These are phyloP conservation scores for Passiflora organensis DNA, from an alignment of 345 rosid genomes.

Conservation along the genomic window DNA sequence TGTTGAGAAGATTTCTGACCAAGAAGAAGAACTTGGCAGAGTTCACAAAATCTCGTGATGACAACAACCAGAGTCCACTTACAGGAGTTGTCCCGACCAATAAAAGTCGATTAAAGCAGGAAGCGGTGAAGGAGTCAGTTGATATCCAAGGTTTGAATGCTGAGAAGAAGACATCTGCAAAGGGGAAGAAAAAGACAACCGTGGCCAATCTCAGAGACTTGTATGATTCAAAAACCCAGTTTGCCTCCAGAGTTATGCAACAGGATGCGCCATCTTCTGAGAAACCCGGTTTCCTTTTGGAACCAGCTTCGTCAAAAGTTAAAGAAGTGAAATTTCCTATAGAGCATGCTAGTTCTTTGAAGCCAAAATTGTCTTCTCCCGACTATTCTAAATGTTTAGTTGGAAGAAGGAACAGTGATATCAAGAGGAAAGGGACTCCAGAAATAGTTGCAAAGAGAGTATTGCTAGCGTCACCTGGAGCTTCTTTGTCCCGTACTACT, in stretches of 20 bases:
- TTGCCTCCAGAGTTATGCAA: constrained; percentile 5
- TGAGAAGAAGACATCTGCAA: constrained; percentile 2
- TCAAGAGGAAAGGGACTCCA: constrained; percentile 20
- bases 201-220: constrained; percentile 5
- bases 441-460: constrained; percentile 29
- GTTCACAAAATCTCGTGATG: constrained; percentile 15
- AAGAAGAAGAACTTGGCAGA: constrained; percentile 23
- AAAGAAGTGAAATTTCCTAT: constrained; percentile 26
- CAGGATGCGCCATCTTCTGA: constrained; percentile 27
- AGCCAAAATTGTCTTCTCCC: constrained; percentile 29
- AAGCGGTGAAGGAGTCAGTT: constrained; percentile 4
- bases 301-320: constrained; percentile 25
- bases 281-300: constrained; percentile 18
- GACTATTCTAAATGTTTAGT: constrained; percentile 22
- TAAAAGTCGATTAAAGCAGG: background rate
- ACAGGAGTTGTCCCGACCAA: constrained; percentile 7
- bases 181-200: constrained; percentile 5
- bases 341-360: constrained; percentile 28
- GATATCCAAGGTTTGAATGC: constrained; percentile 6
- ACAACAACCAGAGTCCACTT: constrained; percentile 10
- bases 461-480: constrained; percentile 7
- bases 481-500: constrained; percentile 9
- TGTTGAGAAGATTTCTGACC: constrained; percentile 5
- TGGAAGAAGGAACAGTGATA: constrained; percentile 25
- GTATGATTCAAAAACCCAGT: constrained; percentile 8